These are phyloP conservation scores for Phallus indusiatus DNA, from an alignment of 768 basidiomycete species.

Conservation along the genomic window DNA sequence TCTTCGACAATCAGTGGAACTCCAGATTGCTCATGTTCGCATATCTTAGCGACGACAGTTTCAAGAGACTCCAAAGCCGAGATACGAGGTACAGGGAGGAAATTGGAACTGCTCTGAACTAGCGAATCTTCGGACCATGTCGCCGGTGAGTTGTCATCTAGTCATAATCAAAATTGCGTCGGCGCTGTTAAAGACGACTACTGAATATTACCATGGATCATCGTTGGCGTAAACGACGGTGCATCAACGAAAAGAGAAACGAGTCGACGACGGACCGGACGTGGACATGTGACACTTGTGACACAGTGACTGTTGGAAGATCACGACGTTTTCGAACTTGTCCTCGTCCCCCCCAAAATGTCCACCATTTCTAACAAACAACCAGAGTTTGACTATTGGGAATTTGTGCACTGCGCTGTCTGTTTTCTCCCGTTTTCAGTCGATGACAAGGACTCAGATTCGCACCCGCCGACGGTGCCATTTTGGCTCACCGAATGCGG, in stretches of 20 bases:
- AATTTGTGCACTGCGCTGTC: constrained; percentile 60
- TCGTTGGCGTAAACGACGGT: not conserved
- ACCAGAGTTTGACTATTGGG: constrained; percentile 60
- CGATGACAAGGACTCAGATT: constrained; percentile 22
- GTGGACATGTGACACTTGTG: too few species aligned
- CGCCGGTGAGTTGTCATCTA: constrained; percentile 13
- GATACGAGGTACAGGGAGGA: constrained; percentile 32
- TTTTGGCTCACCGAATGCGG: constrained; percentile 90
- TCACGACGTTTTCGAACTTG: not conserved
- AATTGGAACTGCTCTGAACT: constrained; percentile 29
- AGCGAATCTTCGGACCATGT: constrained; percentile 45
- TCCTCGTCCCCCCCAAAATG: not conserved
- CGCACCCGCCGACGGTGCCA: constrained; percentile 46
- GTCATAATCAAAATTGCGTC: too few species aligned
- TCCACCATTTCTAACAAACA: not conserved
- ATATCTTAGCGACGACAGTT: constrained; percentile 27
- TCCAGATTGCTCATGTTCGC: constrained; percentile 39
- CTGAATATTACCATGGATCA: constrained; percentile 4
- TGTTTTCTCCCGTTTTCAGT: constrained; percentile 59
- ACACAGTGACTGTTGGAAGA: not conserved
- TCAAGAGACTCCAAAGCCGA: constrained; percentile 22
- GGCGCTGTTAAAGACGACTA: constrained; percentile 22
- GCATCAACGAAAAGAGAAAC: not conserved
- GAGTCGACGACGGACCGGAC: too few species aligned
- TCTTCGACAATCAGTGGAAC: constrained; percentile 56